Base-by-base conservation (phyloP, 805 yeast species). In the Metschnikowia gelsemii region DNA sequence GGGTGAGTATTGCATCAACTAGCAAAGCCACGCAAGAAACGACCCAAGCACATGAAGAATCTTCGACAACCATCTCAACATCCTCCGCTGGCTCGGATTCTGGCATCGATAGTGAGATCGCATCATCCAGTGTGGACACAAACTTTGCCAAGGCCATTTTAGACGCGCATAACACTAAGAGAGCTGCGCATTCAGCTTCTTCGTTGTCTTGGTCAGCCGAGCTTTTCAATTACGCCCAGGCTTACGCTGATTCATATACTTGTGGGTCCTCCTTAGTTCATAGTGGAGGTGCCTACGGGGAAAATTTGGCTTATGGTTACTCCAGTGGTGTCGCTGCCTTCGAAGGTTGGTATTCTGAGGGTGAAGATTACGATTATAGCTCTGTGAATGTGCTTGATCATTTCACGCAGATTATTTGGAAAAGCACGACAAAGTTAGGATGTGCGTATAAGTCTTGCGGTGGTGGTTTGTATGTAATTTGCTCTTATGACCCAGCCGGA, bases 361-460 rank as follows among this genome's bases (percentile, higher is more conserved):
- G 47, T n/a, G 22, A 13, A 7, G 28, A 19, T 31, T 52, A 50
- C 41, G 46, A 48, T 37, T 52, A 48, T 47, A 32, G 28, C 20
- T 19, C 38, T 16, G 38, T 43, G 17, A 25, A 22, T 20, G 41
- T 29, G 13, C 41, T 64, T 42, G 63, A 68, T 51, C 96, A 87
- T 63, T 87, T 85, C 65, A 84, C 95, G 16, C 93, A 85, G 61
- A 67, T 87, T 33, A 78, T 87, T 23, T 87, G 96, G 96, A 74
- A 71, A 49, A 60, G 66, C 20, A 68, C 87, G 22, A 70, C 79
- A 8, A 60, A 70, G 49, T 42, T 87, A 12, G 96, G 95, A 14
- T 87, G 96, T 67, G 93, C 84, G 39, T 66, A 70, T 61, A 80
- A 78, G 57, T 59, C 72, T 50, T 85, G 96, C 66, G 48, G 61